Conservation (phyloP, 306 rosid species). For the Begonia peltatifolia region DNA sequence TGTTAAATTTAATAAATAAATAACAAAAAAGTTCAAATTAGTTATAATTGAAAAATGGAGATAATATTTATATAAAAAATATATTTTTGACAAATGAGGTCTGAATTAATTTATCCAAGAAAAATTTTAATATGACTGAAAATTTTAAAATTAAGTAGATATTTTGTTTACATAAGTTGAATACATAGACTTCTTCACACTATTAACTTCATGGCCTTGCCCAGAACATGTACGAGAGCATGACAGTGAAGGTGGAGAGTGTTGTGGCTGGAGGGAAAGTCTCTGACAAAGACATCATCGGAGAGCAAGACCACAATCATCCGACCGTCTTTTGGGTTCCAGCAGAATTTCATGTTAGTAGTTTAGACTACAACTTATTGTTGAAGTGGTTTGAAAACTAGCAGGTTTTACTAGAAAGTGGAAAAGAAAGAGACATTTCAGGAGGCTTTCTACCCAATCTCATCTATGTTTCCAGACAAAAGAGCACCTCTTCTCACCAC, state of each 20-base stretch:
- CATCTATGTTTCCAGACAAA: slow-evolving; percentile 33
- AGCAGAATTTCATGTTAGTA: background rate
- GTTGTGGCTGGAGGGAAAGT: slow-evolving; percentile 24
- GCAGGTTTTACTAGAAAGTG: slow-evolving; percentile 22
- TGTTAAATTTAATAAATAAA: too few species aligned
- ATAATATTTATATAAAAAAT: too few species aligned
- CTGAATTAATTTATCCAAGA: too few species aligned
- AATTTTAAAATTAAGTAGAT: too few species aligned
- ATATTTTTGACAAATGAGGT: too few species aligned
- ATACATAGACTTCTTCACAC: too few species aligned
- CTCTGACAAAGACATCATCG: slow-evolving; percentile 8
- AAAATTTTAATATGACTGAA: too few species aligned
- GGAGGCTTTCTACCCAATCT: slow-evolving; percentile 23
- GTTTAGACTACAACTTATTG: background rate
- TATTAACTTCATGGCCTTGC: too few species aligned
- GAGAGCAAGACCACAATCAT: slow-evolving; percentile 15
- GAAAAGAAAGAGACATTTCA: slow-evolving; percentile 13
- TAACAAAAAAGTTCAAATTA: too few species aligned
- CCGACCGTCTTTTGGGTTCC: slow-evolving; percentile 23
- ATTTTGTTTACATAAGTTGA: too few species aligned
- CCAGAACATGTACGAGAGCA: slow-evolving; percentile 23
- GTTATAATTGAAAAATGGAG: too few species aligned
- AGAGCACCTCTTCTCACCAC: slow-evolving; percentile 16
- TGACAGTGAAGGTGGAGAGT: slow-evolving; percentile 18
- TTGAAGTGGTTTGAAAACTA: too few species aligned